A percentile compares a stretch with the other conserved stretches of the same genome.
These are phyloP conservation scores for Pyrus communis DNA, from an alignment of 306 rosid species.

Conservation along the genomic window DNA sequence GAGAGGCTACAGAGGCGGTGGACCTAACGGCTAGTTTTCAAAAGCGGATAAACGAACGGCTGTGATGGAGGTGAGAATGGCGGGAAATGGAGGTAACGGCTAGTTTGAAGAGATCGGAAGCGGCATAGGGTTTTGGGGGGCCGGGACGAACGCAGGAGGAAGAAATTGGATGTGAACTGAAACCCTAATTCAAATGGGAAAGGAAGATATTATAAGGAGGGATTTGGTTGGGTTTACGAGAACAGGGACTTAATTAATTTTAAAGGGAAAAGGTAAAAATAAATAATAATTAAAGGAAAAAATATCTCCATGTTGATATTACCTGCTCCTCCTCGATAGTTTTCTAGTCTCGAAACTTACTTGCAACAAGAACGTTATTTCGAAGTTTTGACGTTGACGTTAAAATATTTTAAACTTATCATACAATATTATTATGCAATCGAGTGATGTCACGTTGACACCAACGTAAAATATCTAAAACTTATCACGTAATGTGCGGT, in stretches of 20 bases:
- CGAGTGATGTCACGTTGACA: too few relatives aligned
- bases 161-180: slow-evolving; percentile 20
- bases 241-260: background rate
- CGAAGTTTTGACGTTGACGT: accelerated
- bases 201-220: background rate
- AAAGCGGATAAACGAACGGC: slow-evolving; percentile 19
- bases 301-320: background rate
- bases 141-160: slow-evolving; percentile 26
- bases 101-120: slow-evolving; percentile 38
- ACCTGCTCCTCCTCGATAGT: background rate
- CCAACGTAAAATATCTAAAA: too few relatives aligned
- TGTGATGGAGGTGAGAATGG: slow-evolving; percentile 35
- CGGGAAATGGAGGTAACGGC: slow-evolving; percentile 66
- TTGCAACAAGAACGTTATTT: too few relatives aligned
- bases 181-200: slow-evolving; percentile 68
- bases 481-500: too few relatives aligned
- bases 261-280: background rate
- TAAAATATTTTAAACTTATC: accelerated
- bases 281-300: background rate
- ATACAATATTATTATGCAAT: accelerated
- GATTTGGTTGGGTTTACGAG: slow-evolving; percentile 30
- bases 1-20: slow-evolving; percentile 13
- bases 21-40: slow-evolving; percentile 79
- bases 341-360: too few relatives aligned
- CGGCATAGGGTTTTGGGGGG: slow-evolving; percentile 21